Percentiles rank a stretch among this genome's conserved stretches.
Evolutionary conservation across 257 asterid genomes (phyloP).

Genomic region (Salvia rosmarinus): DNA sequence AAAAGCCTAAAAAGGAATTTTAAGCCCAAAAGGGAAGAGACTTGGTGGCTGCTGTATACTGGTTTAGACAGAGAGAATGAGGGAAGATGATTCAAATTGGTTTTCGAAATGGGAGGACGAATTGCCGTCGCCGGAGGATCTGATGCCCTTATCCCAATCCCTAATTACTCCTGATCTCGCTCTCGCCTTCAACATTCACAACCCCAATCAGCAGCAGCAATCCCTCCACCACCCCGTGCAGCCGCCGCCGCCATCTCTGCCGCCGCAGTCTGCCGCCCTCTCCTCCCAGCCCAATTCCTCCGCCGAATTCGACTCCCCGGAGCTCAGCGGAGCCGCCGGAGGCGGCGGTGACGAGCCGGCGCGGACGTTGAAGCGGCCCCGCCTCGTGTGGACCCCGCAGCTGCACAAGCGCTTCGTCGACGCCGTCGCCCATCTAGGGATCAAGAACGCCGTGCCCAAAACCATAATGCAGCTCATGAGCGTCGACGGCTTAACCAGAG

Average conservation of each 20-base stretch:
- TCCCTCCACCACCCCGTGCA: slow-evolving; percentile 32
- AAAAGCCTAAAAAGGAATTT: slow-evolving; percentile 29
- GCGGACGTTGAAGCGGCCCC: slow-evolving; percentile 56
- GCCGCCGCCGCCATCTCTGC: slow-evolving; percentile 41
- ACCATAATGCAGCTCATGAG: slow-evolving; percentile 63
- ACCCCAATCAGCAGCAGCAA: slow-evolving; percentile 12
- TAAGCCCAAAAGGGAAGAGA: not conserved
- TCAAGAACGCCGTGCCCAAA: slow-evolving; percentile 57
- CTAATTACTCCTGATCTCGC: slow-evolving; percentile 80
- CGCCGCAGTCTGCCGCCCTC: slow-evolving; percentile 46
- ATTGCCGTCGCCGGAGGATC: slow-evolving; percentile 77
- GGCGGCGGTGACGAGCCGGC: slow-evolving; percentile 54
- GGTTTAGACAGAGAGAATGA: slow-evolving; percentile 44
- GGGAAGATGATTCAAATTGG: slow-evolving; percentile 85
- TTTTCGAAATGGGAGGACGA: slow-evolving; percentile 86
- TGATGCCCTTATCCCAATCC: slow-evolving; percentile 76
- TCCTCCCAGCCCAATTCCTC: slow-evolving; percentile 64
- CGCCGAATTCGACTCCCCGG: slow-evolving; percentile 68
- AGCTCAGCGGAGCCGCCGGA: slow-evolving; percentile 48
- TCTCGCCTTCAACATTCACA: slow-evolving; percentile 66
- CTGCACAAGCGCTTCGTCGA: slow-evolving; percentile 59
- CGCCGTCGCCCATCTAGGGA: slow-evolving; percentile 61
- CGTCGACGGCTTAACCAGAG: slow-evolving; percentile 58
- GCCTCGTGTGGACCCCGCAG: slow-evolving; percentile 67
- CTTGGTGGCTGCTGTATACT: not conserved